Evolutionary conservation across 352 stramenopile genomes (phyloP), one percentile per base, ranked within the genome.

Genomic region (Globisporangium alternatum): DNA sequence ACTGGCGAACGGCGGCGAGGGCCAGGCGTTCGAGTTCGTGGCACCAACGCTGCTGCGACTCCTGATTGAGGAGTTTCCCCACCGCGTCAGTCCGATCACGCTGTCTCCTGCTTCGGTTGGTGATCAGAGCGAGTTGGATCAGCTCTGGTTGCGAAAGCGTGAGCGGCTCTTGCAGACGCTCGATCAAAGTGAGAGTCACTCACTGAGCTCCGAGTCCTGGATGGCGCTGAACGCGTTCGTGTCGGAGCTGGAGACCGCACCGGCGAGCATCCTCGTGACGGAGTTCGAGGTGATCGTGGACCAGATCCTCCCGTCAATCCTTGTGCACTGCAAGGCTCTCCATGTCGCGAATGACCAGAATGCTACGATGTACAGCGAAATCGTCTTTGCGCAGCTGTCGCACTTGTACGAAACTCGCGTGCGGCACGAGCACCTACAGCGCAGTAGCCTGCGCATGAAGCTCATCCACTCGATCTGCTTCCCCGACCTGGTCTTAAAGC

Each of bases 41-140:
- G 74, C 78, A 1, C 77, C 78, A 7, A 83, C 77, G 3, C 49
- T 90, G 12, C 53, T 75, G 10, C 81, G 78, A 21, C 75, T 90
- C 9, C 68, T 88, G 53, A 65, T 81, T 15, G 78, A 88, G 37
- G 81, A 90, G 53, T 75, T 77, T 22, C 81, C 81, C 1, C 68
- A 72, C 13, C 28, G 62, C 13, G 55, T 65, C 21, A 25, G 37
- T 3, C 43, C n/a, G 19, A 53, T 33, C 21, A 39, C 71, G n/a
- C 63, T 75, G 52, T 25, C 19, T 53, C n/a, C 53, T 41, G 37
- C 15, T 48, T 44, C 25, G 19, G 5, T 41, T 15, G 47, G 21
- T 3, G 19, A 43, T 22, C 13, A 33, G 30, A 63, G 22, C 69
- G 65, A 54, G 37, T 54, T 37, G 53, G 60, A 43, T 65, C 63